Evolutionary conservation across 306 rosid genomes (phyloP).

Genomic region (Citrullus colocynthis): DNA sequence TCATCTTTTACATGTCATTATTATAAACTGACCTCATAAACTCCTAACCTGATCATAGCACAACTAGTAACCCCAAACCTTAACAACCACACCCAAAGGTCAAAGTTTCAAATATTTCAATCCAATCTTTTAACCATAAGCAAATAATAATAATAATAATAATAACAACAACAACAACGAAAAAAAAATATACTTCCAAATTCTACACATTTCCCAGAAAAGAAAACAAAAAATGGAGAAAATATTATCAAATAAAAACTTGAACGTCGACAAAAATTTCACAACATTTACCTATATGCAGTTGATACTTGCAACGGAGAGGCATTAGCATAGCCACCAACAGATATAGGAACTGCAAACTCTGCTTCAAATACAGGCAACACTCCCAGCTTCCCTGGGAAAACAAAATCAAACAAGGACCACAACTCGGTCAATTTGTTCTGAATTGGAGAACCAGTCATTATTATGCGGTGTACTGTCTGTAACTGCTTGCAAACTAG

Average conservation of each 20-base stretch:
- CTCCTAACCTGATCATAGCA: neutral
- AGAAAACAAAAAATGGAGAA: neutral
- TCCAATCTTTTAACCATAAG: neutral
- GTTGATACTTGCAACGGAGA: constrained; percentile 97
- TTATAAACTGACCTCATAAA: neutral
- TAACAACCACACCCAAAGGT: neutral
- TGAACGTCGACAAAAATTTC: neutral
- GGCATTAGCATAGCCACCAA: constrained; percentile 98
- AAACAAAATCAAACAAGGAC: constrained; percentile 99
- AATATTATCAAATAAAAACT: neutral
- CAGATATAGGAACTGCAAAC: constrained; percentile 93
- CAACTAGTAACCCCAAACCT: neutral
- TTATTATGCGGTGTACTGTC: constrained; percentile 84
- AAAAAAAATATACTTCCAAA: neutral
- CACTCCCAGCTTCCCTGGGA: constrained; percentile 97
- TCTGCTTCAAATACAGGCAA: constrained; percentile 96
- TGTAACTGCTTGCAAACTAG: constrained; percentile 89
- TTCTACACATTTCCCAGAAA: neutral
- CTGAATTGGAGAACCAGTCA: constrained; percentile 99
- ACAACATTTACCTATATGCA: constrained; percentile 63
- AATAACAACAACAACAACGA: too few relatives aligned
- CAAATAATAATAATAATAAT: too few relatives aligned
- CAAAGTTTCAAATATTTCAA: neutral
- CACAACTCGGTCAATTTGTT: constrained; percentile 83
- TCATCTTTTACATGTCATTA: neutral